Base-by-base conservation (phyloP, 2,329 filamentous ascomycete genomes). In the Cladophialophora psammophila region DNA sequence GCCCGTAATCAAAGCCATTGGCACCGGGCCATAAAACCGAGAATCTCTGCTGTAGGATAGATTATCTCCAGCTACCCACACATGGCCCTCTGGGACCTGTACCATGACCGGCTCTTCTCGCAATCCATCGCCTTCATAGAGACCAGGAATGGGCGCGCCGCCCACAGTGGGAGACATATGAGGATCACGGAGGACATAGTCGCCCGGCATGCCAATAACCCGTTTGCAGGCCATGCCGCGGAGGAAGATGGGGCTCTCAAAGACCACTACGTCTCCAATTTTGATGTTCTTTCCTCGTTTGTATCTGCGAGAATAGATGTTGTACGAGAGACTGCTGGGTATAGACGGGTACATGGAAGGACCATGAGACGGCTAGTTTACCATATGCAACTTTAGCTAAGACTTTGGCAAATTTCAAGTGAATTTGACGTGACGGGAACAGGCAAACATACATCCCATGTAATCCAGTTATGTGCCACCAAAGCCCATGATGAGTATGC, bases 331-430 rank as follows among this genome's bases (percentile, higher is more conserved):
- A 64, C 89, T 89, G 8, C 83, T 78, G 1, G 88, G 83, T 68
- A 97, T 88, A 0, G 93, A 97, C 7, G 94, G 94, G 59, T 95
- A 86, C 95, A 98, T 98, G 18, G 91, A 94, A 3, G 93, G 88
- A 1, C 94, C 94, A 59, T 58, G 20, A 26, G 50, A 66, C 18
- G 60, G 35, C 68, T 70, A 31, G 62, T 62, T 45, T 12, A 13
- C 42, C 26, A 55, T 5, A n/a, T 20, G 13, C 9, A 50, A 26
- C 15, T 50, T 31, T 31, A 50, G 45, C 45, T 8, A 50, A 31
- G 45, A 31, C 45, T 50, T 9, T 2, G 40, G 35, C 36, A 54
- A 15, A 36, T 32, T 20, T 18, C 1, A 57, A 57, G 34, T 20
- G n/a, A 59, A 26, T 9, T 31, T 20, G n/a, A 12, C 7, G 6